These are phyloP conservation scores for Aspergillus japonicus DNA, from an alignment of 2,329 filamentous ascomycete genomes.

Conservation along the genomic window DNA sequence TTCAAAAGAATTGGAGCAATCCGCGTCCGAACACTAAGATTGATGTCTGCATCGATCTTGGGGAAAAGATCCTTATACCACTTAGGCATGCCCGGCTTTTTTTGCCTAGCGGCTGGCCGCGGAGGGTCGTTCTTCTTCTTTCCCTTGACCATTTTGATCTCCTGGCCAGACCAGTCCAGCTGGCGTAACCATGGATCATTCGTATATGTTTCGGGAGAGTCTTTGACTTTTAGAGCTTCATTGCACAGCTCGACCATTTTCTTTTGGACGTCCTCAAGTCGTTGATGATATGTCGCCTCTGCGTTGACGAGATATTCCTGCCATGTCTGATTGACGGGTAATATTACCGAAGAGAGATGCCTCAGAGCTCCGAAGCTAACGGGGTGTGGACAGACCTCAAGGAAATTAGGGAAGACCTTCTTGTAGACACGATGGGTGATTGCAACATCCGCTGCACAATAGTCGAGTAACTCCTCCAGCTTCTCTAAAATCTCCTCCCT, in stretches of 20 bases:
- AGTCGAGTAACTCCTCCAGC: slow-evolving; percentile 81
- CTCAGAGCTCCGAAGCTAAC: slow-evolving; percentile 94
- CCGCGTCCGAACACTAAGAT: slow-evolving; percentile 79
- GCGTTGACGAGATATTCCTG: slow-evolving; percentile 78
- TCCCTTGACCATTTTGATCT: slow-evolving; percentile 84
- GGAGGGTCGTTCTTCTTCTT: slow-evolving; percentile 83
- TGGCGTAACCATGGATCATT: slow-evolving; percentile 89
- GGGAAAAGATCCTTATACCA: slow-evolving; percentile 94
- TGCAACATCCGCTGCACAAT: slow-evolving; percentile 90
- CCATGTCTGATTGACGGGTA: slow-evolving; percentile 89
- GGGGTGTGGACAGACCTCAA: slow-evolving; percentile 88
- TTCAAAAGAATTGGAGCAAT: slow-evolving; percentile 82
- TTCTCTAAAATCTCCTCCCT: slow-evolving; percentile 67
- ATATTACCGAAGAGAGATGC: slow-evolving; percentile 88
- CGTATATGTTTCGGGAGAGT: slow-evolving; percentile 65
- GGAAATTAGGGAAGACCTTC: slow-evolving; percentile 85
- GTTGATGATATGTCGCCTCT: slow-evolving; percentile 76
- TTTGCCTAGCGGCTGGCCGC: slow-evolving; percentile 76
- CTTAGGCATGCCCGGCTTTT: slow-evolving; percentile 88
- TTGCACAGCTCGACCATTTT: slow-evolving; percentile 72
- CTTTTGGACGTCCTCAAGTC: slow-evolving; percentile 74
- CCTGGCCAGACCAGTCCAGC: slow-evolving; percentile 93
- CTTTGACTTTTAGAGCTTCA: slow-evolving; percentile 73
- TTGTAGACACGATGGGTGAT: slow-evolving; percentile 94
- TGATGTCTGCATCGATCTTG: slow-evolving; percentile 65